phyloP scores from a whole-genome alignment of 257 asterid species.

The Ilex asprella region DNA sequence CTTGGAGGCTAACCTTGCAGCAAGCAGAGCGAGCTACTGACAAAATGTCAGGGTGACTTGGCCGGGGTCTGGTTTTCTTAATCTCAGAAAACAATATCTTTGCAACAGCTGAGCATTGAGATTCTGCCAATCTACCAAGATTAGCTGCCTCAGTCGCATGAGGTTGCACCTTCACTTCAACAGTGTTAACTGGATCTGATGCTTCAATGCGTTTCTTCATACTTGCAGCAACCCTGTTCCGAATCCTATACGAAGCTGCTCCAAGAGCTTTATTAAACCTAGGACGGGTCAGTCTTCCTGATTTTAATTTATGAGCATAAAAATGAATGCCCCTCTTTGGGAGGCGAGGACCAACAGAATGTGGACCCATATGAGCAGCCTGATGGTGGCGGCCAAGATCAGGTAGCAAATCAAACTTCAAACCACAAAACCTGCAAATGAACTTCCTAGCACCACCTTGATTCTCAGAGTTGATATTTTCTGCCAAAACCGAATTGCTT shows the following conservation, averaged over 20 bases:
- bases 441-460: conserved; percentile 52
- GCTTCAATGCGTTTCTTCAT: conserved; percentile 63
- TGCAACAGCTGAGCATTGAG: conserved; percentile 85
- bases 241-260: conserved; percentile 66
- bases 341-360: conserved; percentile 46
- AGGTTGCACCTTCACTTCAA: conserved; percentile 38
- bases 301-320: conserved; percentile 73
- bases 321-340: conserved; percentile 73
- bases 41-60: conserved; percentile 72
- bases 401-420: conserved; percentile 91
- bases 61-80: conserved; percentile 68
- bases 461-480: conserved; percentile 30
- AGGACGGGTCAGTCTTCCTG: conserved; percentile 78
- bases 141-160: conserved; percentile 39
- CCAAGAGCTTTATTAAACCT: conserved; percentile 61
- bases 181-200: conserved; percentile 35
- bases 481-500: conserved; percentile 24
- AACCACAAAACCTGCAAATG: conserved; percentile 87
- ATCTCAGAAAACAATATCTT: conserved; percentile 66
- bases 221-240: conserved; percentile 65
- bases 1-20: conserved; percentile 68
- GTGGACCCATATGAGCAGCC: conserved; percentile 91
- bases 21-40: conserved; percentile 69
- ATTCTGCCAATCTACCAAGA: conserved; percentile 68
- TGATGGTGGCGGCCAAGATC: conserved; percentile 99